Evolutionary conservation across 2,329 filamentous ascomycete genomes (phyloP).

Genomic region (Blastomyces percursus): DNA sequence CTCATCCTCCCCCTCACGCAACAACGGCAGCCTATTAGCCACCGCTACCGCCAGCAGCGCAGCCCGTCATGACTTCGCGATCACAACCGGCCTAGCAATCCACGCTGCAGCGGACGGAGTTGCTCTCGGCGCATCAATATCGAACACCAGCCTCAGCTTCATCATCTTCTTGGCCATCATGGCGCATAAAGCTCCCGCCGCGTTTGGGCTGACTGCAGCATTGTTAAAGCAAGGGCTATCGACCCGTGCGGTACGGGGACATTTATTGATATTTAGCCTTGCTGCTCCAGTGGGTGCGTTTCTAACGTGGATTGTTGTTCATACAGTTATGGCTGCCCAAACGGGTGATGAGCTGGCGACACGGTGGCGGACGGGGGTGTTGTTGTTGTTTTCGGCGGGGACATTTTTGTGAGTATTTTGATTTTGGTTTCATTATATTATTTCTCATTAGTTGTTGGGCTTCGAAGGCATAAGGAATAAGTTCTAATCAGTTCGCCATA

Average conservation of each 20-base stretch:
- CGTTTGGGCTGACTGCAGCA: constrained; percentile 85
- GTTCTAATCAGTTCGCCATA: background rate
- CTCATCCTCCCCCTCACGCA: constrained; percentile 32
- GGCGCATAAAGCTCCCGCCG: constrained; percentile 92
- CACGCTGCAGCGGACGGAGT: constrained; percentile 93
- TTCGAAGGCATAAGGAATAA: background rate
- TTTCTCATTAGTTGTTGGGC: background rate
- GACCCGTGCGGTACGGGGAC: constrained; percentile 71
- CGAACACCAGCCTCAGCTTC: constrained; percentile 66
- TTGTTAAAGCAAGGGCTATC: constrained; percentile 82
- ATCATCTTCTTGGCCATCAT: constrained; percentile 95
- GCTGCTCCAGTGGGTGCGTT: constrained; percentile 81
- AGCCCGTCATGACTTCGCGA: constrained; percentile 49
- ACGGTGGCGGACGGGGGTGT: constrained; percentile 82
- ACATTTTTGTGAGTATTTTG: constrained; percentile 69
- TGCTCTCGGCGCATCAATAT: constrained; percentile 81
- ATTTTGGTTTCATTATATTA: background rate
- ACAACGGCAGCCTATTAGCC: constrained; percentile 19
- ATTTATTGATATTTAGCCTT: constrained; percentile 82
- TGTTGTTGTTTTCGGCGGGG: constrained; percentile 88
- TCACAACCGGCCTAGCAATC: constrained; percentile 88
- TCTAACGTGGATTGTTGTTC: constrained; percentile 68
- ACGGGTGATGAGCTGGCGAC: constrained; percentile 47
- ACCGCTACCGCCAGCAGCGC: constrained; percentile 20
- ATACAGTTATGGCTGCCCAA: constrained; percentile 51